These are phyloP conservation scores for Spongispora temasekensis DNA, from an alignment of 1,284 basidiomycete species.

Conservation along the genomic window DNA sequence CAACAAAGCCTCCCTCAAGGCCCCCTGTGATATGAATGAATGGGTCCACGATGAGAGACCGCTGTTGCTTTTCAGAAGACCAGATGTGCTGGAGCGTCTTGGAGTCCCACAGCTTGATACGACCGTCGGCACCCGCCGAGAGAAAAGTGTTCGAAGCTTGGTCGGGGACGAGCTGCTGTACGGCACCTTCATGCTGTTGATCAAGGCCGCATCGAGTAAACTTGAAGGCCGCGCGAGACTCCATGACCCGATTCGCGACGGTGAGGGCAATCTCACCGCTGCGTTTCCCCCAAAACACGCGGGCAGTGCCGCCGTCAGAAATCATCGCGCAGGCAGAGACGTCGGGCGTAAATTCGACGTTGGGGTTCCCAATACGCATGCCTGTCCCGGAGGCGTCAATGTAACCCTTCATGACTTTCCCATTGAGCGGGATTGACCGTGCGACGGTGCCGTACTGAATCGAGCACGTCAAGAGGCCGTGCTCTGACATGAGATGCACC, in stretches of 20 bases:
- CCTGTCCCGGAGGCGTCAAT: slow-evolving; percentile 70
- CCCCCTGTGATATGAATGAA: slow-evolving; percentile 51
- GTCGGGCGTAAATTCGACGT: slow-evolving; percentile 74
- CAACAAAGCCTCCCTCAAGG: slow-evolving; percentile 46
- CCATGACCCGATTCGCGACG: slow-evolving; percentile 58
- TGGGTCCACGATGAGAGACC: slow-evolving; percentile 44
- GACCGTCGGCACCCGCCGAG: slow-evolving; percentile 63
- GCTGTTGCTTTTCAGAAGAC: slow-evolving; percentile 49
- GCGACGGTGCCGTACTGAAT: slow-evolving; percentile 73
- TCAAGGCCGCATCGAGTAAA: slow-evolving; percentile 47
- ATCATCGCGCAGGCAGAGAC: slow-evolving; percentile 58
- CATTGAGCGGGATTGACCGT: slow-evolving; percentile 72
- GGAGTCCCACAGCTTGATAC: slow-evolving; percentile 71
- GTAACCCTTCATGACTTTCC: slow-evolving; percentile 71
- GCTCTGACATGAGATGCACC: slow-evolving; percentile 59
- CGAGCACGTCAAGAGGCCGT: slow-evolving; percentile 65
- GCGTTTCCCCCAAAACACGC: slow-evolving; percentile 75
- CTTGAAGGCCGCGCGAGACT: slow-evolving; percentile 49
- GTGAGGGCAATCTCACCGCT: slow-evolving; percentile 72
- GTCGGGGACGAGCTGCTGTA: slow-evolving; percentile 56
- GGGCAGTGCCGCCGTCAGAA: slow-evolving; percentile 67
- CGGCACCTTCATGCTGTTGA: slow-evolving; percentile 62
- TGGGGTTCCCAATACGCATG: slow-evolving; percentile 72
- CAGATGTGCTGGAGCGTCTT: slow-evolving; percentile 57
- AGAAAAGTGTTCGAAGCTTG: slow-evolving; percentile 40